These are phyloP conservation scores for Prototheca wickerhamii DNA, from an alignment of 163 green algal species.

Conservation along the genomic window DNA sequence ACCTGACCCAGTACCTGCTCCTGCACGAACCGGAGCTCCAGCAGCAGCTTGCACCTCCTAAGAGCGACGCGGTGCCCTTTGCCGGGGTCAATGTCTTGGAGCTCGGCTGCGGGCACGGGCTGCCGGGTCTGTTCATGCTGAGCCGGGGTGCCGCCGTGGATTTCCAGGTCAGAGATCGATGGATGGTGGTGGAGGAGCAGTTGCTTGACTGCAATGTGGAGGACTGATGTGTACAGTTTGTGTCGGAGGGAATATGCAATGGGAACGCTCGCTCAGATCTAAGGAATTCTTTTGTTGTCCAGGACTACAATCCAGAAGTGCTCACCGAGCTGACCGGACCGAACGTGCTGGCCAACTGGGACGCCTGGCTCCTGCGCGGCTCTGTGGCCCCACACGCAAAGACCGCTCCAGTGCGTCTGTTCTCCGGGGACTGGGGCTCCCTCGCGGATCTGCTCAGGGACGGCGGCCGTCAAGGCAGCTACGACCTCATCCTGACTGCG, in stretches of 20 bases:
- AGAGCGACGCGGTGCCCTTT: conserved; percentile 25
- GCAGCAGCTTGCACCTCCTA: background rate
- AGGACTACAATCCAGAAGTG: conserved; percentile 84
- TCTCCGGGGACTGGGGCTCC: conserved; percentile 44
- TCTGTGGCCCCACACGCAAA: background rate
- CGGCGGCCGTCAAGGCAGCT: conserved; percentile 36
- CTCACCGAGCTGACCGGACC: conserved; percentile 57
- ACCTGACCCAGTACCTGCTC: conserved; percentile 54
- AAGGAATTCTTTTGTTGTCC: conserved; percentile 12
- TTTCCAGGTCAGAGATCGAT: conserved; percentile 65
- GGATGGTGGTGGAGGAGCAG: too few relatives aligned
- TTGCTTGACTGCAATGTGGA: too few relatives aligned
- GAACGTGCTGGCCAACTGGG: conserved; percentile 62
- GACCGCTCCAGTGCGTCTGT: conserved; percentile 19
- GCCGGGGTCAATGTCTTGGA: conserved; percentile 53
- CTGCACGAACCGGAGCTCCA: background rate
- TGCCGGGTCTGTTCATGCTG: conserved; percentile 72
- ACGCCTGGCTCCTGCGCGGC: conserved; percentile 13
- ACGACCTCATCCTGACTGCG: conserved; percentile 62
- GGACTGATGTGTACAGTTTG: background rate
- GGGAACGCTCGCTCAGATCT: background rate
- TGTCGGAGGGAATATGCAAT: background rate
- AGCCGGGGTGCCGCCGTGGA: conserved; percentile 60
- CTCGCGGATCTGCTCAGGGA: conserved; percentile 25
- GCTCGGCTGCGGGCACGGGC: conserved; percentile 81